Percentiles rank a stretch among this genome's conserved stretches.
phyloP scores from a whole-genome alignment of 768 basidiomycete species.

The Podaxis sp. region DNA sequence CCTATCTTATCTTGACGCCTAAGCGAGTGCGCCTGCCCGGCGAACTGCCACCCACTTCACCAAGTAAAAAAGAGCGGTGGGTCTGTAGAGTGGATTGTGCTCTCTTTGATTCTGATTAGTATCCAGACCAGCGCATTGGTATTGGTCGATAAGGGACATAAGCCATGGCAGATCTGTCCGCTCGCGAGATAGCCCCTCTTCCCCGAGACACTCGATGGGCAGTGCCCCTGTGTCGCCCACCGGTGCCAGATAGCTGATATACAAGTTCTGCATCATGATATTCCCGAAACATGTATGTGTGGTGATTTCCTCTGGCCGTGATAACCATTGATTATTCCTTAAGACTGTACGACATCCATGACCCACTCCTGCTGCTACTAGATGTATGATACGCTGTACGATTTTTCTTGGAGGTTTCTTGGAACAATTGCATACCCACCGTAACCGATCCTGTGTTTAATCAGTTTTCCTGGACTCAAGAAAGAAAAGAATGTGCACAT shows the following conservation, averaged over 20 bases:
- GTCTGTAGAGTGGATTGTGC: conserved; percentile 12
- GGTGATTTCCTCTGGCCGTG: not conserved
- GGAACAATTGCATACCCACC: not conserved
- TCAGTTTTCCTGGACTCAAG: not conserved
- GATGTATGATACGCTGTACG: not conserved
- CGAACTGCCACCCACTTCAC: conserved; percentile 25
- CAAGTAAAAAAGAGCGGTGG: conserved; percentile 21
- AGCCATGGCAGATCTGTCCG: conserved; percentile 8
- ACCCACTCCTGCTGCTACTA: not conserved
- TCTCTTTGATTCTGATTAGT: not conserved
- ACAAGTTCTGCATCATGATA: not conserved
- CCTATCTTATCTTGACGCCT: conserved; percentile 55
- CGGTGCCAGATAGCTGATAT: not conserved
- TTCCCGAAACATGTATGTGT: not conserved
- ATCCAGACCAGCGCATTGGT: conserved; percentile 1
- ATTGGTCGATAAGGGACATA: conserved; percentile 13
- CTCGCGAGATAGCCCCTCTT: not conserved
- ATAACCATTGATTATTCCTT: not conserved
- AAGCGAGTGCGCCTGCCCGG: conserved; percentile 51
- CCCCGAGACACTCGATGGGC: not conserved
- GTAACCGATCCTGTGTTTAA: not conserved
- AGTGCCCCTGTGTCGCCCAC: conserved; percentile 4
- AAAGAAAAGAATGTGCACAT: not conserved
- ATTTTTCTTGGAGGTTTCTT: not conserved
- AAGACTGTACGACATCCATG: not conserved